phyloP scores from a whole-genome alignment of 2,329 filamentous ascomycete species.

The Acarospora socialis region DNA sequence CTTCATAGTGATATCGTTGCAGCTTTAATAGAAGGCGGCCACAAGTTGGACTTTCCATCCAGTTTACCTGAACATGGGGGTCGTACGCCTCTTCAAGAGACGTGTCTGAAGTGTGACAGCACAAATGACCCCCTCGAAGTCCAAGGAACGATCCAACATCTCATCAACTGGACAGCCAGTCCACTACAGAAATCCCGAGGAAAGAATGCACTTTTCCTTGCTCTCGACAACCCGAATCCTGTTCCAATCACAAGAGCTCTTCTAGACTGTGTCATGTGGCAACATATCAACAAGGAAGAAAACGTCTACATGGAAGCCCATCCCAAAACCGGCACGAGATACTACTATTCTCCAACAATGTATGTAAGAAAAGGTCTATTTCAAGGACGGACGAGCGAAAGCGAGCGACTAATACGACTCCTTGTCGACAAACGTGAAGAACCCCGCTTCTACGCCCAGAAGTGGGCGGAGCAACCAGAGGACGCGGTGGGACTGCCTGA shows the following conservation, averaged over 20 bases:
- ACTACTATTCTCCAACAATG: no score
- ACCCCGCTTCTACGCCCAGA: no score
- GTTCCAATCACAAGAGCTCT: constrained; percentile 5
- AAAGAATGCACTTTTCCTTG: constrained; percentile 6
- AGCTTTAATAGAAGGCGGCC: no score
- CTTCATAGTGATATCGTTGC: no score
- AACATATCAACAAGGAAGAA: constrained; percentile 6
- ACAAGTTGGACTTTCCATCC: no score
- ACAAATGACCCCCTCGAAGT: neutral
- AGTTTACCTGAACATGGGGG: neutral
- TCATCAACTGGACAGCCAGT: neutral
- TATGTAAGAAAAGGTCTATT: no score
- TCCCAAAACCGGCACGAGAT: no score
- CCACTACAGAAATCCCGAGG: constrained; percentile 4
- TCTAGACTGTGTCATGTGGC: constrained; percentile 7
- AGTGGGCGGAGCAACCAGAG: no score
- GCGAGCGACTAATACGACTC: no score
- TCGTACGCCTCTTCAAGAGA: neutral
- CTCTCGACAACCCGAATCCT: constrained; percentile 6
- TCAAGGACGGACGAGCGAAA: no score
- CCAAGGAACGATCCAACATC: neutral
- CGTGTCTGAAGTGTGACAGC: neutral
- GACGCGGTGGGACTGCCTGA: no score
- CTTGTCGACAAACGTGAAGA: no score
- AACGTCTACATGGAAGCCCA: constrained; percentile 6